Percentiles rank a stretch among this genome's conserved stretches.
These are phyloP conservation scores for Carpinus viminea DNA, from an alignment of 306 rosid species.

Conservation along the genomic window DNA sequence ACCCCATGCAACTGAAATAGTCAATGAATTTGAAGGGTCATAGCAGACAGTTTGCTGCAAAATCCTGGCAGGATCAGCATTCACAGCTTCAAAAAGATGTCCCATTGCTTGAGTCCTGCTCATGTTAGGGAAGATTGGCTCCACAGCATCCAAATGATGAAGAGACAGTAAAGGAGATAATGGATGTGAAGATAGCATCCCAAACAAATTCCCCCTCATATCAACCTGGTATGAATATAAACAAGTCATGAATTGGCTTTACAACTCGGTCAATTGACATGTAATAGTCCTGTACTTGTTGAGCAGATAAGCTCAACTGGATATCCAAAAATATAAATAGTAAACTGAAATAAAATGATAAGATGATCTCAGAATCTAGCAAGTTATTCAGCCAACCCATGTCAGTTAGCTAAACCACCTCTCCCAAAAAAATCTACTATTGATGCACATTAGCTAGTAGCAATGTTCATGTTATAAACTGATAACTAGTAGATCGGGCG, in stretches of 20 bases:
- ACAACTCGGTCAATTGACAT: constrained; percentile 3
- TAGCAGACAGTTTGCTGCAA: constrained; percentile 90
- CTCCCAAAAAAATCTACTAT: background rate
- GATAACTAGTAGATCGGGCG: background rate
- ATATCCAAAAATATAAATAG: background rate
- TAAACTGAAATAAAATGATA: background rate
- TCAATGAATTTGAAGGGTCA: constrained; percentile 57
- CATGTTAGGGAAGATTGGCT: constrained; percentile 73
- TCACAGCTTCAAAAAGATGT: constrained; percentile 67
- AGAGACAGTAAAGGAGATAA: constrained; percentile 78
- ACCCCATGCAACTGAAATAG: constrained; percentile 88
- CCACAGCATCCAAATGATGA: constrained; percentile 82
- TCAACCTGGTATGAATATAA: constrained; percentile 56
- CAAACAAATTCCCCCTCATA: constrained; percentile 83
- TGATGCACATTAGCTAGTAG: background rate
- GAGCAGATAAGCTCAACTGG: background rate
- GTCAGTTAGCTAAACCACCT: background rate
- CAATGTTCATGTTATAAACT: background rate
- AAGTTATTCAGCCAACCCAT: constrained; percentile 4
- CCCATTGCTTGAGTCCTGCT: constrained; percentile 61
- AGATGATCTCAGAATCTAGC: background rate
- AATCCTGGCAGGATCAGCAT: constrained; percentile 70
- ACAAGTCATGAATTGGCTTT: background rate
- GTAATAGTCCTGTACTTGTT: background rate
- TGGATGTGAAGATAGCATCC: constrained; percentile 84